Base-by-base conservation (phyloP, 768 basidiomycete genomes). In the Russula vinacea region DNA sequence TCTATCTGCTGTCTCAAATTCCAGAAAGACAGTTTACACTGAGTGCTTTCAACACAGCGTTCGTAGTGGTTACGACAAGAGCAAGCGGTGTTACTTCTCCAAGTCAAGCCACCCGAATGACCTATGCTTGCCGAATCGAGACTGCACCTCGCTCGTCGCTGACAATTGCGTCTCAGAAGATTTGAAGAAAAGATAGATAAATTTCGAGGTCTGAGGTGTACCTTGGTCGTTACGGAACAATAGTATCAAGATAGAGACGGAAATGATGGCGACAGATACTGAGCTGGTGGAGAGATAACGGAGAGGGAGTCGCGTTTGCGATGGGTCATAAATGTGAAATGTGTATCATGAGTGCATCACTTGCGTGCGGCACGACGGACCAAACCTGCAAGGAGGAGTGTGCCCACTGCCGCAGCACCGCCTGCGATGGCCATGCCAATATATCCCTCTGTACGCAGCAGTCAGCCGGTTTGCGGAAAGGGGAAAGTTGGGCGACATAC, bases 351-450 rank as follows among this genome's bases (percentile, higher is more conserved):
- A 65, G 64, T 65, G 45, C 49, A 56, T 65, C 37, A 75, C 71
- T 74, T 83, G 75, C 82, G 81, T 67, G 74, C 70, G 75, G 90
- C 88, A 84, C 90, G 90, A 85, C 92, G 89, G 84, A 94, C 81
- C 72, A 92, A 78, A 77, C 84, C 78, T 73, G 90, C 88, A 60
- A 92, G 62, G 62, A 89, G 73, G 54, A 93, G 74, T 35, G 89
- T 86, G 57, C 92, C 90, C 24, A 96, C 71, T 16, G 96, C 94
- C 16, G 91, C 94, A 47, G 84, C 88, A 60, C 94, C 93, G 56
- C 95, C 95, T 22, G 87, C 92, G 49, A 99, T 80, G 16, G 94
- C 97, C 89, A 99, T 94, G 53, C 97, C 97, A 56, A 98, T 92
- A 74, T 98, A 98, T n/a, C 95, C 95, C 76, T 99, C 96, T 95